phyloP scores from a whole-genome alignment of 495 filamentous ascomycete species.

The Podospora didyma region DNA sequence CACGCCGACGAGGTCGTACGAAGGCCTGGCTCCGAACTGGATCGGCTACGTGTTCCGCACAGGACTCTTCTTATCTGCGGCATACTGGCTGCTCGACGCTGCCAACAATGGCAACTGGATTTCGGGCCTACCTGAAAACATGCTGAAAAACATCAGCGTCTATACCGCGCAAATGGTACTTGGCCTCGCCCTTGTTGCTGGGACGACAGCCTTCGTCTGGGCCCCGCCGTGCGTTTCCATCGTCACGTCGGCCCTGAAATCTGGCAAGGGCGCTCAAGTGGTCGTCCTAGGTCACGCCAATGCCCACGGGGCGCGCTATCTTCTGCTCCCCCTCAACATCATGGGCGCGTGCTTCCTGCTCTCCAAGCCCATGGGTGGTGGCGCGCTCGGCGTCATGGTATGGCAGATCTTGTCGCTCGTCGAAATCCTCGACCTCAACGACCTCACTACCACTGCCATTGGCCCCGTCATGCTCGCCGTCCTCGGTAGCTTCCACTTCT shows the following conservation, averaged over 20 bases:
- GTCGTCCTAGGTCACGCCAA: slow-evolving; percentile 91
- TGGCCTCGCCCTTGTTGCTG: slow-evolving; percentile 64
- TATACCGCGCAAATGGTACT: slow-evolving; percentile 72
- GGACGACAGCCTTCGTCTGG: slow-evolving; percentile 68
- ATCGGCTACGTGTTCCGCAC: slow-evolving; percentile 75
- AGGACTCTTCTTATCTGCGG: slow-evolving; percentile 68
- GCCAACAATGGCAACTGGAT: slow-evolving; percentile 90
- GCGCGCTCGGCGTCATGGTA: slow-evolving; percentile 70
- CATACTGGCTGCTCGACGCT: slow-evolving; percentile 87
- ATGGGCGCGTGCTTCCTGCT: slow-evolving; percentile 70
- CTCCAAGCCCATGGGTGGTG: slow-evolving; percentile 91
- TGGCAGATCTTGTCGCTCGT: slow-evolving; percentile 84
- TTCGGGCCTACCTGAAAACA: slow-evolving; percentile 48
- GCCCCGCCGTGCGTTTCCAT: slow-evolving; percentile 71
- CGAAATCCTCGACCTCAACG: slow-evolving; percentile 82
- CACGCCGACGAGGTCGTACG: slow-evolving; percentile 70
- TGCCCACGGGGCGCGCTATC: slow-evolving; percentile 84
- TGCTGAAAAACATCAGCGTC: slow-evolving; percentile 68
- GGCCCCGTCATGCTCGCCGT: slow-evolving; percentile 81
- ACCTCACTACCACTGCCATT: slow-evolving; percentile 62
- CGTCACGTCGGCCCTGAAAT: slow-evolving; percentile 35
- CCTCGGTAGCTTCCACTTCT: slow-evolving; percentile 88
- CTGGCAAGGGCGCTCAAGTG: slow-evolving; percentile 51
- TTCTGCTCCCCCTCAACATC: slow-evolving; percentile 76
- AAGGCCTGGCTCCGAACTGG: slow-evolving; percentile 78